A percentile compares a stretch with the other conserved stretches of the same genome.
phyloP scores from a whole-genome alignment of 495 filamentous ascomycete species.

The Tuber umbilicatum region DNA sequence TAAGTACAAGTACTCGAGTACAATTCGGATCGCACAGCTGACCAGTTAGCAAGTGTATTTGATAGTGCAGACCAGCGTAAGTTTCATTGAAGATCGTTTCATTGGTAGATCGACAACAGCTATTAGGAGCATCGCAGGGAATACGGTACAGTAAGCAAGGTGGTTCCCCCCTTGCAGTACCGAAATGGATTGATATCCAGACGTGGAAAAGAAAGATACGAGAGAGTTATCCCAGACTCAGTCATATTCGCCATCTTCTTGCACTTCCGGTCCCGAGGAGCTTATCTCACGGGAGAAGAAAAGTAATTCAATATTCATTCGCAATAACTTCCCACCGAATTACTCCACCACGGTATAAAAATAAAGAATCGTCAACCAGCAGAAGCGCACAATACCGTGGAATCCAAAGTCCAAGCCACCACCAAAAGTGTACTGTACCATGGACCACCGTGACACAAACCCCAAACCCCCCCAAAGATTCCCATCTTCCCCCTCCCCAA shows the following conservation, averaged over 20 bases:
- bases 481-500: not conserved
- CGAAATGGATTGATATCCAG: not conserved
- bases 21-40: not conserved
- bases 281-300: not conserved
- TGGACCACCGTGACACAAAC: not conserved
- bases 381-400: not conserved
- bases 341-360: not conserved
- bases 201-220: not conserved
- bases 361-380: not conserved
- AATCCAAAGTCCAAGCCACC: not conserved
- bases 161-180: not conserved
- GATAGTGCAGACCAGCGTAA: not conserved
- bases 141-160: not conserved
- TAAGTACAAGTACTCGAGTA: no score
- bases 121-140: not conserved
- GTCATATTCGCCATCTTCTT: not conserved
- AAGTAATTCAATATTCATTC: not conserved
- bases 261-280: not conserved
- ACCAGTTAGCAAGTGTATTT: not conserved
- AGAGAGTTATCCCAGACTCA: not conserved
- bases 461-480: not conserved
- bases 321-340: slow-evolving; percentile 2
- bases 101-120: not conserved
- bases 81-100: not conserved
- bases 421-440: not conserved